phyloP scores from a whole-genome alignment of 805 yeast genomes.

The Candida krabiensis region DNA sequence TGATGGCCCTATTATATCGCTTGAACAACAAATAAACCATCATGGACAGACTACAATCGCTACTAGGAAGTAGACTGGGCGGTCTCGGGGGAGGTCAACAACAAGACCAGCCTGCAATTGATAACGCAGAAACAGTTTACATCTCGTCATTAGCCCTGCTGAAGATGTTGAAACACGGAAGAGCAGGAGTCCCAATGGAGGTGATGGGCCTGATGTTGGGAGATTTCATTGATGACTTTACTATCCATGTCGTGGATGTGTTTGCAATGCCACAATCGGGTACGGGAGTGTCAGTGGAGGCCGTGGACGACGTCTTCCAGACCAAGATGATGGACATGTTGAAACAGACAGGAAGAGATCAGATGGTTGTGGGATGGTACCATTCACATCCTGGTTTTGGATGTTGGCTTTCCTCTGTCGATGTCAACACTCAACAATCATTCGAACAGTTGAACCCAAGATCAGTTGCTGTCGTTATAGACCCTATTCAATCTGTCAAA shows the following conservation, averaged over 20 bases:
- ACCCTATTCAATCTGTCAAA: conserved; percentile 97
- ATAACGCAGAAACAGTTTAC: conserved; percentile 94
- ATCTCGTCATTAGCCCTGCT: conserved; percentile 92
- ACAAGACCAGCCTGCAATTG: conserved; percentile 78
- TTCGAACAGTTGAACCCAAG: conserved; percentile 94
- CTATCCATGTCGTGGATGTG: conserved; percentile 95
- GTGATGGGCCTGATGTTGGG: conserved; percentile 98
- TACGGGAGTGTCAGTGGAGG: conserved; percentile 98
- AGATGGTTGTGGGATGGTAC: conserved; percentile 99
- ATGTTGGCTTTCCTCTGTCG: conserved; percentile 98
- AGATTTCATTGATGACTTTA: conserved; percentile 94
- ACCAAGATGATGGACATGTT: conserved; percentile 99
- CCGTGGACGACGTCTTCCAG: conserved; percentile 98
- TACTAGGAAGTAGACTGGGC: conserved; percentile 34
- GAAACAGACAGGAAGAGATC: conserved; percentile 98
- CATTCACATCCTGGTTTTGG: conserved; percentile 99
- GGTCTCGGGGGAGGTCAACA: conserved; percentile 32
- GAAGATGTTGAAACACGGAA: conserved; percentile 96
- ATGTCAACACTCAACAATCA: conserved; percentile 96
- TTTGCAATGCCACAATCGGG: conserved; percentile 99
- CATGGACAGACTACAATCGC: conserved; percentile 35
- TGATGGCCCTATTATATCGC: too few relatives aligned
- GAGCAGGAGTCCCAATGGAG: conserved; percentile 82
- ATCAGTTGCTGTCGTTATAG: conserved; percentile 98
- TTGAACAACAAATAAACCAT: neutral